Base-by-base conservation (phyloP, 2,329 filamentous ascomycete species). In the Cladophialophora psammophila region DNA sequence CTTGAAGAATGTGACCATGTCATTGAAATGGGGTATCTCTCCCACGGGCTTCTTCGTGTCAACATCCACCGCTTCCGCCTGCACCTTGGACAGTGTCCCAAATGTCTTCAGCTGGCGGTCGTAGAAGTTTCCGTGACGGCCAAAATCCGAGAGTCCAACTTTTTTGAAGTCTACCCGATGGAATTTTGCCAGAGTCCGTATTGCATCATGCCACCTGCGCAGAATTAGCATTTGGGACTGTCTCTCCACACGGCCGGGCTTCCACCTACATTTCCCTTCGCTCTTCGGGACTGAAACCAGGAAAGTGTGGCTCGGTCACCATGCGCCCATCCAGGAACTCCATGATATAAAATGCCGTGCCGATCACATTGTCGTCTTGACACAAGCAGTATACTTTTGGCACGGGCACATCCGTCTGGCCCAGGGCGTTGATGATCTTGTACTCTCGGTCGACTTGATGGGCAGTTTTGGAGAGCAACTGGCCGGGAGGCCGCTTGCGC, bases 381-480 rank as follows among this genome's bases (percentile, higher is more conserved):
- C 95, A 99, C 18, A 98, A 86, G 75, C 90, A 91, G 78, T 93
- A 90, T 10, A 92, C 88, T 77, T 87, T 90, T 4, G 95, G 95
- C 0, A 97, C 93, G 0, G 94, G 92, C 8, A 98, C 93, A 76
- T 92, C 88, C 20, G 92, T 96, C 62, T 80, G 82, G 70, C 88
- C 87, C 36, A 98, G 85, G 2, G 94, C 94, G 77, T 92, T 88
- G 75, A 98, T 91, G 76, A 98, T 91, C 75, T 90, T 89, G 82
- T 95, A 95, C 80, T 99, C 95, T 74, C 95, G 91, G 82, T 99
- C 95, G 75, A 99, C 94, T 78, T 94, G 91, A 83, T 99, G 95
- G 9, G 95, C 95, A 1, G 94, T 94, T 82, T 93, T 93, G 74
- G 93, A 97, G 58, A 98, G 86, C 45, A 99, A 89, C 81, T 90